Evolutionary conservation across 352 stramenopile genomes (phyloP).

Genomic region (Globisporangium iwayamae): DNA sequence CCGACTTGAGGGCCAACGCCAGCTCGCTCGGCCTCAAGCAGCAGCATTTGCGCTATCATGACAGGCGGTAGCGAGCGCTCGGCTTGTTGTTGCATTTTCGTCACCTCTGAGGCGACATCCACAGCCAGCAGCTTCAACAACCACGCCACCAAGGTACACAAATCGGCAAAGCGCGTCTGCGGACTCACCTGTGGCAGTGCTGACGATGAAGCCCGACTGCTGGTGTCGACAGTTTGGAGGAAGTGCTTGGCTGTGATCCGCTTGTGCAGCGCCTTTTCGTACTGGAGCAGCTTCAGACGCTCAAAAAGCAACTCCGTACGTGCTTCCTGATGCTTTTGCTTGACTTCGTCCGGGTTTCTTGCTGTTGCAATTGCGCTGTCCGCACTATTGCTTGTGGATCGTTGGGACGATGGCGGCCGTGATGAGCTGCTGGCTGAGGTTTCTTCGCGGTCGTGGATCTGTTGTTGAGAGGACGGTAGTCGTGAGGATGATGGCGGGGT

Average conservation of each 20-base stretch:
- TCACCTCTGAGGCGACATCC: constrained; percentile 18
- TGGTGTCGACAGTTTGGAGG: constrained; percentile 7
- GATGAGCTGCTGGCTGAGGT: constrained; percentile 12
- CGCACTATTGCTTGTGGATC: constrained; percentile 7
- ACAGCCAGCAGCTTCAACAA: constrained; percentile 34
- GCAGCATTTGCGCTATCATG: constrained; percentile 36
- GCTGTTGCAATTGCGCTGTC: constrained; percentile 1
- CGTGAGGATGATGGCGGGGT: constrained; percentile 3
- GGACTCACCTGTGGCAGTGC: constrained; percentile 15
- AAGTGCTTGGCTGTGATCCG: constrained; percentile 52
- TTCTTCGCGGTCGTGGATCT: constrained; percentile 10
- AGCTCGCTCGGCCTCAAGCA: constrained; percentile 46
- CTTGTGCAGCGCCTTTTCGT: constrained; percentile 37
- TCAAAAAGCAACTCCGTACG: constrained; percentile 74
- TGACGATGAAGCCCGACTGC: not conserved
- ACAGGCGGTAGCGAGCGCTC: constrained; percentile 23
- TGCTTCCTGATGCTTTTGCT: constrained; percentile 29
- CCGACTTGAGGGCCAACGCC: constrained; percentile 26
- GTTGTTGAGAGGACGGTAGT: constrained; percentile 8
- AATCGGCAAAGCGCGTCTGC: constrained; percentile 44
- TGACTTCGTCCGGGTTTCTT: constrained; percentile 25
- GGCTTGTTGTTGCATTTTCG: not conserved
- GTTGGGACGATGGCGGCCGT: constrained; percentile 33
- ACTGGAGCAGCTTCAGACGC: constrained; percentile 50
- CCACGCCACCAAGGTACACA: constrained; percentile 39